Base-by-base conservation (phyloP, 495 filamentous ascomycete genomes). In the Aspergillus bridgeri region DNA sequence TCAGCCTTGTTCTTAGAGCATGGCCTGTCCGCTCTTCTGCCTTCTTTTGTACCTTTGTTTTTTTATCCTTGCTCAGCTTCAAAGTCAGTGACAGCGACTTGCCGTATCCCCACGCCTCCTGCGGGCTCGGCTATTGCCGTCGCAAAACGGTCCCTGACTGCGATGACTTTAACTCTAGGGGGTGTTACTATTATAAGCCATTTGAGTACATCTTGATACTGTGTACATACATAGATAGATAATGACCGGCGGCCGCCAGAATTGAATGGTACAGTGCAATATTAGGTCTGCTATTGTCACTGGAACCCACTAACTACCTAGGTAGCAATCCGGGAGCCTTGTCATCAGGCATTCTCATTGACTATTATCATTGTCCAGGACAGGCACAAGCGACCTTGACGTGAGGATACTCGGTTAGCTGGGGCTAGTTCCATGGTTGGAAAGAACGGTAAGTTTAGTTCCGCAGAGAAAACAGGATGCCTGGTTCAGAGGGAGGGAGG, bases 401-500 rank as follows among this genome's bases (percentile, higher is more conserved):
- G 52, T 54, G 52, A 54, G 46, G 23, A 46, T 23, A 43, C 52
- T 54, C 42, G 52, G 52, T 45, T 54, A 54, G 52, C 42, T 25
- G 52, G 52, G 42, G 42, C 52, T 54, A 51, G 57, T 59, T 18
- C 60, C 53, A 63, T 53, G 49, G 49, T 42, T 57, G 38, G 29
- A n/a, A 24, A 29, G 27, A 54, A 47, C 52, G 52, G 52, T 44
- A 25, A 44, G 27, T 54, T 54, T 38, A 38, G 46, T 27, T 54
- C 25, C 52, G 69, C 89, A 47, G 72, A 73, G 63, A 66, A 54
- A 47, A 54, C 52, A 46, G 46, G 8, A 38, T 9, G 9, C 13
- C 13, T 38, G 33, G 33, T 13, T 38, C n/a, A n/a, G n/a, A n/a
- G n/a, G n/a, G n/a, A n/a, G n/a, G n/a, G n/a, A n/a, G n/a, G n/a